These are phyloP conservation scores for Boletus smithii DNA, from an alignment of 1,284 basidiomycete species.

Conservation along the genomic window DNA sequence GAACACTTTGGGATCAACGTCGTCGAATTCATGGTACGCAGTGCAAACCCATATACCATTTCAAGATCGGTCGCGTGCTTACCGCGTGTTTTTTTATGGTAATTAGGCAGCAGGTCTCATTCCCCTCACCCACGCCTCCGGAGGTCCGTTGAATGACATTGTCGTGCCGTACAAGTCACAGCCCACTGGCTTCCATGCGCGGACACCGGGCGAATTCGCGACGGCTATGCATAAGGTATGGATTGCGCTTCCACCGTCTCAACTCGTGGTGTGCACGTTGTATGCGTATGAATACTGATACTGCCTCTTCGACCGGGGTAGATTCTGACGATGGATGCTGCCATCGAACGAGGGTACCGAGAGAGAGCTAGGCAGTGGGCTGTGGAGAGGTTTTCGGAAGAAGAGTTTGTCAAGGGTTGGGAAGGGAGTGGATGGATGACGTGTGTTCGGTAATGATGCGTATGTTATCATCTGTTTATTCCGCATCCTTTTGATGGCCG, in stretches of 20 bases:
- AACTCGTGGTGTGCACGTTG: slow-evolving; percentile 8
- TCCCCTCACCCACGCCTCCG: slow-evolving; percentile 90
- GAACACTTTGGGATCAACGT: slow-evolving; percentile 99
- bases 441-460: slow-evolving; percentile 14
- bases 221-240: slow-evolving; percentile 59
- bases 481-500: not conserved
- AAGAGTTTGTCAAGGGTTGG: slow-evolving; percentile 77
- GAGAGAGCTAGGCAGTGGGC: slow-evolving; percentile 69
- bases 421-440: slow-evolving; percentile 55
- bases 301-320: slow-evolving; percentile 7
- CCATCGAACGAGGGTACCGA: slow-evolving; percentile 62
- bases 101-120: slow-evolving; percentile 88
- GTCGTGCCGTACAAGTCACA: slow-evolving; percentile 67
- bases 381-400: slow-evolving; percentile 69
- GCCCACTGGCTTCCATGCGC: slow-evolving; percentile 78
- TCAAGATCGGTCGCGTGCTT: slow-evolving; percentile 5
- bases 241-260: not conserved
- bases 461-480: not conserved
- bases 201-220: slow-evolving; percentile 67
- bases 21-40: slow-evolving; percentile 91
- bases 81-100: slow-evolving; percentile 7
- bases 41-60: slow-evolving; percentile 3
- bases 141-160: slow-evolving; percentile 90
- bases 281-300: slow-evolving; percentile 8
- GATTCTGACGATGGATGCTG: slow-evolving; percentile 51